Evolutionary conservation across 1,284 basidiomycete genomes (phyloP), one percentile per base, ranked within the genome.

Genomic region (Spongispora temasekensis): DNA sequence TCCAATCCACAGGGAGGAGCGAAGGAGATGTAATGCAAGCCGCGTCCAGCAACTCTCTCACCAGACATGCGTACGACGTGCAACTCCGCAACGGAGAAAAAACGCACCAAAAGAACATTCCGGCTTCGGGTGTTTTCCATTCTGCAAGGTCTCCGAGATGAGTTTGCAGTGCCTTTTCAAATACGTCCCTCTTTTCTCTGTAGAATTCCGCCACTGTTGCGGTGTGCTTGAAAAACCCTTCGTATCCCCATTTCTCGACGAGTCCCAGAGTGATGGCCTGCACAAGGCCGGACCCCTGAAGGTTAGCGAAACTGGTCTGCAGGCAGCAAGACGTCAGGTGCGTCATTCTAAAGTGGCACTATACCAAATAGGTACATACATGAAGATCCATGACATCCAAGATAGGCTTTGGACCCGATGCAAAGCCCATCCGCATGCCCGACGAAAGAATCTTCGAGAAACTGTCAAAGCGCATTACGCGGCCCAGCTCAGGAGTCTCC

Each of bases 71-170:
- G 54, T 55, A 55, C 50, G 55, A 56, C 55, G 57, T 34, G 51
- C 59, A 53, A 64, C 63, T 60, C 56, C 64, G 58, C 64, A 66
- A 13, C 55, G 58, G 54, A 52, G 67, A 21, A 73, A 73, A 56
- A 59, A 80, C 86, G 61, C 70, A 90, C 93, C 93, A 95, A 70
- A 93, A 86, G 78, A 95, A 95, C 91, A 95, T 91, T 64, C 95
- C 95, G 3, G 95, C 92, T 56, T 93, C 89, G 0, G 96, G 96
- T 1, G 83, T 81, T 44, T 79, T 84, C 95, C 95, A 98, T 65
- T 90, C 88, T 5, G 88, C 94, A 25, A 95, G 76, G 2, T 87
- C 92, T 58, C 79, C 80, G 31, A 98, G 82, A 70, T 96, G 83
- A 70, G 83, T 85, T 59, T 83, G 78, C 74, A 95, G 89, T 34